Evolutionary conservation across 2,329 filamentous ascomycete genomes (phyloP).

Genomic region (Fusarium sp.): DNA sequence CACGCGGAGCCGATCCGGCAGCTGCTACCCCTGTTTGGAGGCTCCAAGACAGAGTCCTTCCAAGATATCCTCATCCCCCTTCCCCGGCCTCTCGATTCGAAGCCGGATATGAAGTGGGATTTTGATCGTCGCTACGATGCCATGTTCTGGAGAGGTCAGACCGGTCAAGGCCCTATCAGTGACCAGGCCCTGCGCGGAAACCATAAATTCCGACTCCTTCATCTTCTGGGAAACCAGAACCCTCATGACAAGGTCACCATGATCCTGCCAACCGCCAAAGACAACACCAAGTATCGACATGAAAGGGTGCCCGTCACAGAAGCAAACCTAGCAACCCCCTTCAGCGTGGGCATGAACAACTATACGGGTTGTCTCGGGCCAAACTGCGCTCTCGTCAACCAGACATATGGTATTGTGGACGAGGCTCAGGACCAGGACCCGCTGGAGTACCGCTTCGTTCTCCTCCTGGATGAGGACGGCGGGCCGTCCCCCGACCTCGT

Average conservation of each 20-base stretch:
- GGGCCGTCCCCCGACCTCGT: slow-evolving; percentile 72
- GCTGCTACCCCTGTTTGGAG: slow-evolving; percentile 80
- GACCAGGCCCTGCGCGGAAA: slow-evolving; percentile 72
- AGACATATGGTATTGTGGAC: slow-evolving; percentile 48
- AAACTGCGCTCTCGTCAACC: slow-evolving; percentile 47
- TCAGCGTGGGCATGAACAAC: slow-evolving; percentile 71
- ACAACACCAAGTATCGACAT: slow-evolving; percentile 63
- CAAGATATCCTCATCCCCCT: slow-evolving; percentile 81
- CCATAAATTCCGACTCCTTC: slow-evolving; percentile 78
- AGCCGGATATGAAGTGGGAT: slow-evolving; percentile 55
- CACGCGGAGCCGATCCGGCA: slow-evolving; percentile 71
- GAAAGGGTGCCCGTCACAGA: slow-evolving; percentile 63
- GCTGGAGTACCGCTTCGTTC: slow-evolving; percentile 76
- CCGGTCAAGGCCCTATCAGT: slow-evolving; percentile 65
- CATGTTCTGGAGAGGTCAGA: slow-evolving; percentile 81
- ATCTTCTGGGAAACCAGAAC: slow-evolving; percentile 72
- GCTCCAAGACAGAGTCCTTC: slow-evolving; percentile 78
- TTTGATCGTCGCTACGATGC: slow-evolving; percentile 73
- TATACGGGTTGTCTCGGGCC: slow-evolving; percentile 66
- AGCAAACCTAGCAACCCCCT: slow-evolving; percentile 65
- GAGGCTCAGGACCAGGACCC: slow-evolving; percentile 61
- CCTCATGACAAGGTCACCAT: slow-evolving; percentile 62
- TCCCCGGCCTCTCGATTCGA: slow-evolving; percentile 56
- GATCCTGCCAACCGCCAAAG: slow-evolving; percentile 61
- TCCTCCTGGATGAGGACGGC: slow-evolving; percentile 78